Evolutionary conservation across 139 green algal genomes (phyloP).

Genomic region (Chlamydomonas asymmetrica): DNA sequence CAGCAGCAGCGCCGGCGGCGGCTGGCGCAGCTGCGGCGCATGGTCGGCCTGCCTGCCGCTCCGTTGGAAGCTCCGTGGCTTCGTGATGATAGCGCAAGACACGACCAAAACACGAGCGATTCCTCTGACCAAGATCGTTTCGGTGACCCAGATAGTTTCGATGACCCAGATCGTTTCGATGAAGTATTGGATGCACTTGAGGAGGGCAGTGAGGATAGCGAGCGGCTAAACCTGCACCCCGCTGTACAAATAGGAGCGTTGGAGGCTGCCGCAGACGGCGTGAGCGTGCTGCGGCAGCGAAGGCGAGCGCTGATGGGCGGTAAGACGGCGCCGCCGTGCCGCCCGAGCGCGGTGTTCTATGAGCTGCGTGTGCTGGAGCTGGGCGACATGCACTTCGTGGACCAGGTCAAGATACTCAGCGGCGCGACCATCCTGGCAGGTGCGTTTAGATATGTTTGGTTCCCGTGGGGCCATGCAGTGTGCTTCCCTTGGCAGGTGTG

Average conservation of each 20-base stretch:
- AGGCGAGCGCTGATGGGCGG: neutral
- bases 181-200: neutral
- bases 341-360: constrained; percentile 1
- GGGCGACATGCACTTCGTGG: constrained; percentile 21
- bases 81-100: too few species aligned
- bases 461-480: too few species aligned
- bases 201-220: too few species aligned
- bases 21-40: neutral
- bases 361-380: constrained; percentile 25
- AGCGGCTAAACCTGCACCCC: too few species aligned
- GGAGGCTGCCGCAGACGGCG: neutral
- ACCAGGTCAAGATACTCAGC: constrained; percentile 9
- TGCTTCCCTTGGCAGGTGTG: too few species aligned
- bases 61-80: too few species aligned
- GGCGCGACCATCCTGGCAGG: constrained; percentile 29
- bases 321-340: neutral
- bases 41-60: neutral
- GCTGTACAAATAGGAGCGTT: too few species aligned
- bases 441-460: too few species aligned
- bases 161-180: neutral
- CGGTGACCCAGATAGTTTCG: too few species aligned
- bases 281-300: neutral
- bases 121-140: too few species aligned
- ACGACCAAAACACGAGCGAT: too few species aligned
- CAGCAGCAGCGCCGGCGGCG: neutral